Evolutionary conservation across 768 basidiomycete genomes (phyloP).

Genomic region (Amanita phalloides): DNA sequence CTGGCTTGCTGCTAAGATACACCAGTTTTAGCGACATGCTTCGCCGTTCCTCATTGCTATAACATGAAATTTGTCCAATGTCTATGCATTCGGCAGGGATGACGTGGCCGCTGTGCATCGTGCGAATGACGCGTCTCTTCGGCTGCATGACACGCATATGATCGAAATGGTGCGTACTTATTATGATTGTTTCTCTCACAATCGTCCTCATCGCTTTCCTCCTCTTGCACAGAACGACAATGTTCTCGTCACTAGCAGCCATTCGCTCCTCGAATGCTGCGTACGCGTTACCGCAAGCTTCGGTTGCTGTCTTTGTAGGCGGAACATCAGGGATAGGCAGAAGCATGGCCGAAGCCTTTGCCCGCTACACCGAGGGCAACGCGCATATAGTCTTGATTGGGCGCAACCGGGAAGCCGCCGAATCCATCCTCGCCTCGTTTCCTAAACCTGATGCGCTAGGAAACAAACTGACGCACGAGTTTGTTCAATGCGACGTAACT

Average conservation of each 20-base stretch:
- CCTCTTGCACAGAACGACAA: background rate
- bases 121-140: background rate
- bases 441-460: constrained; percentile 17
- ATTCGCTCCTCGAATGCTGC: background rate
- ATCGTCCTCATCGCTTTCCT: background rate
- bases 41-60: too few relatives aligned
- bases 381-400: constrained; percentile 44
- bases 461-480: constrained; percentile 24
- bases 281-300: background rate
- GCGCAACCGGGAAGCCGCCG: constrained; percentile 36
- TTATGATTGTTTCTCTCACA: background rate
- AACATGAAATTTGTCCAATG: too few relatives aligned
- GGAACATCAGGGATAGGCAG: constrained; percentile 40
- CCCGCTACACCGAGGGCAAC: constrained; percentile 35
- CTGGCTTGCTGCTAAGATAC: too few relatives aligned
- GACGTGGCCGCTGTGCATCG: background rate
- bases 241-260: background rate
- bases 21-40: too few relatives aligned
- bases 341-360: constrained; percentile 34
- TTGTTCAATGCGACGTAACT: constrained; percentile 42
- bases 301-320: constrained; percentile 29
- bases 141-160: background rate
- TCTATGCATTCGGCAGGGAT: background rate
- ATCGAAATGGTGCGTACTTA: background rate
- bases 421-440: constrained; percentile 30